These are phyloP conservation scores for Phialophora expanda DNA, from an alignment of 2,329 filamentous ascomycete genomes.

Conservation along the genomic window DNA sequence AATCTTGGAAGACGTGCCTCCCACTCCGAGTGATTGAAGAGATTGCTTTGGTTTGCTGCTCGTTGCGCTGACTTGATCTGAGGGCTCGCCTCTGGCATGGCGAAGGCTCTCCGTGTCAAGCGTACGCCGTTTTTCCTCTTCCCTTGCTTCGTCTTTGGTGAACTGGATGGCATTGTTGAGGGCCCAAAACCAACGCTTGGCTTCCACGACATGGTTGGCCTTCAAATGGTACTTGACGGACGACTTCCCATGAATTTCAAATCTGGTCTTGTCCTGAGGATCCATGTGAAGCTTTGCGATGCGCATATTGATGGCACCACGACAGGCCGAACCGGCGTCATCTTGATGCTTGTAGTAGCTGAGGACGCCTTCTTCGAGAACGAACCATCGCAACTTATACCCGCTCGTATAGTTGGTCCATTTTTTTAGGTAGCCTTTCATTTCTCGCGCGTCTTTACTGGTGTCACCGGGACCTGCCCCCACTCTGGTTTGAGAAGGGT, in stretches of 20 bases:
- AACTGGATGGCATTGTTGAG: constrained; percentile 98
- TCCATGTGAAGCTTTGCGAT: constrained; percentile 96
- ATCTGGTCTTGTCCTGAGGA: constrained; percentile 93
- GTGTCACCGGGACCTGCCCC: constrained; percentile 59
- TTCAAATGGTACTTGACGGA: constrained; percentile 98
- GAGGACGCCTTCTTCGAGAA: constrained; percentile 92
- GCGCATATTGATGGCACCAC: constrained; percentile 97
- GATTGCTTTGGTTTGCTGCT: constrained; percentile 48
- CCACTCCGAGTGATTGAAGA: constrained; percentile 44
- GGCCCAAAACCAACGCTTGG: constrained; percentile 98
- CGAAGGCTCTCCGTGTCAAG: constrained; percentile 75
- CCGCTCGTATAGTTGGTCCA: constrained; percentile 99
- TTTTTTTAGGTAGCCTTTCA: constrained; percentile 98
- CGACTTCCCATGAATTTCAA: constrained; percentile 97
- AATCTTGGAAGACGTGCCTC: constrained; percentile 52
- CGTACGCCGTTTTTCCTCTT: constrained; percentile 78
- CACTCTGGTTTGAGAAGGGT: constrained; percentile 49
- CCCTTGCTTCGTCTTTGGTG: constrained; percentile 94
- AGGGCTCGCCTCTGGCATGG: constrained; percentile 76
- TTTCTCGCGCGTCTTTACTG: constrained; percentile 87
- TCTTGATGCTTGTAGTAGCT: constrained; percentile 99
- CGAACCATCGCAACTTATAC: constrained; percentile 97
- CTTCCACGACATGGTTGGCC: constrained; percentile 96
- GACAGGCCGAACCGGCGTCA: constrained; percentile 92
- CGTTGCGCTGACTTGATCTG: constrained; percentile 47